Evolutionary conservation across 768 basidiomycete species (phyloP), one percentile per base, ranked within the genome.

Genomic region (Lanmaoa pseudosensibilis): DNA sequence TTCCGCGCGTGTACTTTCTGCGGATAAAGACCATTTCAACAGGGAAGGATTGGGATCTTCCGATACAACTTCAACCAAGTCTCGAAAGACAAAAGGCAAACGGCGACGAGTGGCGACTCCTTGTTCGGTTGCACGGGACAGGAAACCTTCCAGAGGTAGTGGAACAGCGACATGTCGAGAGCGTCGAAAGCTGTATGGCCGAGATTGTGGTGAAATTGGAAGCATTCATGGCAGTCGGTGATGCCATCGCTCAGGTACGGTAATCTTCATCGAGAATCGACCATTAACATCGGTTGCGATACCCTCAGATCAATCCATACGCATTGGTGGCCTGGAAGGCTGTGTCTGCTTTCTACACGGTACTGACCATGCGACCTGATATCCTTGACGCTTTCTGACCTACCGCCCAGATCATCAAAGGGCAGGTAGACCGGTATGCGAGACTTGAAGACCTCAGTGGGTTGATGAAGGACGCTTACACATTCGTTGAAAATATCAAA

Each of bases 391-490:
- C 25, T 41, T 37, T 40, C 59, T 70, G 23, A 72, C 48, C 1
- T 21, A 3, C 16, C 1, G 1, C 21, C 3, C 38, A 75, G 74
- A 63, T 65, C 7, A 54, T 72, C 30, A 65, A 64, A 61, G 62
- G 51, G 10, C 72, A 75, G 45, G 53, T 68, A 12, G 66, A 70
- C 0, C 60, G 63, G 16, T 64, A 73, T 47, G 41, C 50, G 7
- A 62, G 54, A 21, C 59, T 75, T 6, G 56, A 61, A 23, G 64
- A 65, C 18, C 69, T 75, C n/a, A 47, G 62, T 16, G 33, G 19
- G 0, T 50, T 69, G n/a, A 76, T 75, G 74, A 62, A 46, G 18
- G 65, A 69, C 5, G 56, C 68, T 18, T 75, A 73, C 41, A 39
- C 56, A 4, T 75, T 75, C 39, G 70, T 73, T 9, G 67, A 74